A percentile compares a stretch with the other conserved stretches of the same genome.
phyloP scores from a whole-genome alignment of 140 eudicot species.

The Anethum foeniculum region DNA sequence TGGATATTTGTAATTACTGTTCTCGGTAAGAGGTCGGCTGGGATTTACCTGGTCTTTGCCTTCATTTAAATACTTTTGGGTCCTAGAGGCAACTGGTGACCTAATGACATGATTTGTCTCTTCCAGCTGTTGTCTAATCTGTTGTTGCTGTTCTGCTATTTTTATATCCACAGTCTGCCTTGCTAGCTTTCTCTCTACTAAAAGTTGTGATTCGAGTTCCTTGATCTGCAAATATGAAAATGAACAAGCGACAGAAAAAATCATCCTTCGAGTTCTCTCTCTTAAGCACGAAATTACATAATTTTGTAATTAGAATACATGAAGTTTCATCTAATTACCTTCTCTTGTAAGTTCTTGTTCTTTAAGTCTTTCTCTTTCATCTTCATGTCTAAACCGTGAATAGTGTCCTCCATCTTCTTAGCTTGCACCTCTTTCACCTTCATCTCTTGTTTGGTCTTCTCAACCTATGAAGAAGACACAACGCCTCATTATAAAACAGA shows the following conservation, averaged over 20 bases:
- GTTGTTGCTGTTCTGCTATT: constrained; percentile 78
- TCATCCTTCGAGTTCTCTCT: not conserved
- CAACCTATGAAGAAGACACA: constrained; percentile 39
- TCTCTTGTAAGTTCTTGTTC: constrained; percentile 70
- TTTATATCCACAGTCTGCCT: constrained; percentile 79
- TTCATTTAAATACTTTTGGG: constrained; percentile 31
- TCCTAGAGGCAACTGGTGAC: constrained; percentile 53
- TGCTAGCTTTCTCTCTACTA: constrained; percentile 85
- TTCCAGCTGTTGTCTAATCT: constrained; percentile 48
- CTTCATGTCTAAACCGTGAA: constrained; percentile 63
- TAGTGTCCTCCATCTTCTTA: constrained; percentile 68
- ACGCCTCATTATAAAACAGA: not conserved
- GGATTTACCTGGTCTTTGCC: constrained; percentile 32
- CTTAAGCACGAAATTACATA: not conserved
- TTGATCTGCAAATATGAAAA: constrained; percentile 44
- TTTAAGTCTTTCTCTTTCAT: constrained; percentile 70
- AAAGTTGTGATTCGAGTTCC: constrained; percentile 81
- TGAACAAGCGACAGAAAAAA: not conserved
- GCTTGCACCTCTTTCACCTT: constrained; percentile 69
- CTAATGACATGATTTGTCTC: constrained; percentile 30
- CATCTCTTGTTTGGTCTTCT: constrained; percentile 63
- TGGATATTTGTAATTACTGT: constrained; percentile 41
- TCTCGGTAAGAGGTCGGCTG: constrained; percentile 34
- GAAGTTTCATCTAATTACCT: constrained; percentile 37
- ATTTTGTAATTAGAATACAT: not conserved